Percentiles rank a stretch among this genome's conserved stretches.
Conservation (phyloP, 2,329 filamentous ascomycete species). For the Aspergillus persii region DNA sequence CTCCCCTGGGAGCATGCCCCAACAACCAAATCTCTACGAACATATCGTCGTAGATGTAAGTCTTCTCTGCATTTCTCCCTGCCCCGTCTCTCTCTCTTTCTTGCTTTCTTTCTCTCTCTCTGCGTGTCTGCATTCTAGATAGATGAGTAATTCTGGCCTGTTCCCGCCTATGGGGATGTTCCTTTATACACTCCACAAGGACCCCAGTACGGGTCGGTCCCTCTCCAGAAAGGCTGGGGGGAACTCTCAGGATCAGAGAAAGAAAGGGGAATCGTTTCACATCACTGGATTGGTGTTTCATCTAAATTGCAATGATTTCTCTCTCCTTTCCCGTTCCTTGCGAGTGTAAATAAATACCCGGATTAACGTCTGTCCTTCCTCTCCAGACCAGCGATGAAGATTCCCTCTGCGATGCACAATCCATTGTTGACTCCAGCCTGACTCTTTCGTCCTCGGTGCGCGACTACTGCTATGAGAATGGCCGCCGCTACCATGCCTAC, state of each 20-base stretch:
- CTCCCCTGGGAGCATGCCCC: conserved; percentile 22
- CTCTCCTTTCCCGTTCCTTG: not conserved
- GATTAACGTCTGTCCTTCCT: too few species aligned
- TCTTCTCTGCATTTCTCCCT: too few species aligned
- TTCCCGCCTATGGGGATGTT: not conserved
- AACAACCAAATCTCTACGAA: conserved; percentile 27
- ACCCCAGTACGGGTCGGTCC: not conserved
- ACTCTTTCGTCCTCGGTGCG: conserved; percentile 40
- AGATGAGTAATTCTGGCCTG: not conserved
- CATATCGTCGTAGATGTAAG: conserved; percentile 37
- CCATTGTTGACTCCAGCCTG: conserved; percentile 40
- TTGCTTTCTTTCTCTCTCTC: too few species aligned
- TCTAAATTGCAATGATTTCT: not conserved
- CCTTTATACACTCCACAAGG: not conserved
- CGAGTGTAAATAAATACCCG: too few species aligned
- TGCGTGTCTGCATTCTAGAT: not conserved
- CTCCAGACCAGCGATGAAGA: conserved; percentile 36
- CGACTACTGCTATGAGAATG: conserved; percentile 42
- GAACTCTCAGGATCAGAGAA: not conserved
- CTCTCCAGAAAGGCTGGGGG: not conserved
- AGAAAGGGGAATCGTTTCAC: too few species aligned
- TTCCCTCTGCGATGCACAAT: conserved; percentile 30
- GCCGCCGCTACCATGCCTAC: conserved; percentile 45
- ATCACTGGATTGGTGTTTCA: not conserved
- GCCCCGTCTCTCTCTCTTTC: too few species aligned